Evolutionary conservation across 176 grass and related monocot species (phyloP).

Genomic region (Coix lacrymajobi): DNA sequence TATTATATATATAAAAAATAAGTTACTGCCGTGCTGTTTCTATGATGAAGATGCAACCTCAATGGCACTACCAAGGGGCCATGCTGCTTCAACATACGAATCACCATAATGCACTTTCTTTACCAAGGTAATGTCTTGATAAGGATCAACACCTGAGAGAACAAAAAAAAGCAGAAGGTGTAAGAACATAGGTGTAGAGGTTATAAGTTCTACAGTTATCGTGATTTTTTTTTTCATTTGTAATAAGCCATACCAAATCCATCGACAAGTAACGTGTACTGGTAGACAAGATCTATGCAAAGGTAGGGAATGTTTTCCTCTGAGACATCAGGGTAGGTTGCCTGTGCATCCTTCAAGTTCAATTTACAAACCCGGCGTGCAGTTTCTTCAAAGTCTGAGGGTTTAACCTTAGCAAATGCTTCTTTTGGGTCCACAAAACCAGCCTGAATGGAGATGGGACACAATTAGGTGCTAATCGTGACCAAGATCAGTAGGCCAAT

Average conservation of each 20-base stretch:
- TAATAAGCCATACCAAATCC: slow-evolving; percentile 70
- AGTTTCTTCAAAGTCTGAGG: slow-evolving; percentile 77
- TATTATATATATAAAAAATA: background rate
- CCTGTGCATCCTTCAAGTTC: slow-evolving; percentile 72
- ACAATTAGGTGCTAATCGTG: slow-evolving; percentile 1
- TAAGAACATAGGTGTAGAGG: background rate
- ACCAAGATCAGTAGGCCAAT: background rate
- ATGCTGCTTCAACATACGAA: slow-evolving; percentile 84
- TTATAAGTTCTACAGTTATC: background rate
- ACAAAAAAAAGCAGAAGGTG: slow-evolving; percentile 5
- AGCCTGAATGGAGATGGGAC: slow-evolving; percentile 43
- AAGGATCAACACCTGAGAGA: slow-evolving; percentile 63
- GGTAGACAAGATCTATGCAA: slow-evolving; percentile 99
- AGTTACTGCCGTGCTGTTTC: slow-evolving; percentile 26
- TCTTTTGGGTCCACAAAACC: slow-evolving; percentile 74
- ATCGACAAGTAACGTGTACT: slow-evolving; percentile 93
- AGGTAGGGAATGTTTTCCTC: slow-evolving; percentile 78
- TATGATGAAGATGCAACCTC: slow-evolving; percentile 84
- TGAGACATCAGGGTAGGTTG: slow-evolving; percentile 59
- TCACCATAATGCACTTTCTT: slow-evolving; percentile 77
- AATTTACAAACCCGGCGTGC: slow-evolving; percentile 85
- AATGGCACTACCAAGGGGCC: slow-evolving; percentile 96
- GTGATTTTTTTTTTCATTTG: background rate
- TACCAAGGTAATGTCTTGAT: slow-evolving; percentile 94
- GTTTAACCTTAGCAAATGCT: slow-evolving; percentile 61